Conservation (phyloP, 306 rosid species). For the Prunus armeniaca region DNA sequence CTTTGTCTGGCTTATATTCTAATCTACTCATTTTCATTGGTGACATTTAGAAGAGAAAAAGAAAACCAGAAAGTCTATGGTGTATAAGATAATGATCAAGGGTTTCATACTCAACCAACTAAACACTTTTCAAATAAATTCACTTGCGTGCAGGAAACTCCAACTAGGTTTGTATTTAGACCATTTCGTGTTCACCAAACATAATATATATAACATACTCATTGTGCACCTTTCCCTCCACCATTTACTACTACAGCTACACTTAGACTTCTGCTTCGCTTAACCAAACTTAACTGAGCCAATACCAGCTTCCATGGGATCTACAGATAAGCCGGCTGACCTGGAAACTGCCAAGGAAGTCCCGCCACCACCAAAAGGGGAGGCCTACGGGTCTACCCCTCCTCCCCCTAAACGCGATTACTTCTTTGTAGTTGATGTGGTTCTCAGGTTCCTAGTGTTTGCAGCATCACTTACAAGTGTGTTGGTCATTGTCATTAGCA, state of each 20-base stretch:
- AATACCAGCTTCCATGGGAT: conserved; percentile 43
- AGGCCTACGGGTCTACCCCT: not conserved
- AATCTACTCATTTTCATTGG: not conserved
- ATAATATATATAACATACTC: not conserved
- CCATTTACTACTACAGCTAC: conserved; percentile 1
- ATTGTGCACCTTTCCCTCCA: not conserved
- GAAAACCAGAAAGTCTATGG: not conserved
- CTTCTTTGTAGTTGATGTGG: conserved; percentile 33
- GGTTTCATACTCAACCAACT: not conserved
- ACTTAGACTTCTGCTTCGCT: not conserved
- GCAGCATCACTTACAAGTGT: conserved; percentile 60
- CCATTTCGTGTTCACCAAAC: not conserved
- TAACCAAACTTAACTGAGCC: not conserved
- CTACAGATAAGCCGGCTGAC: conserved; percentile 50
- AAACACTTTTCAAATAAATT: conserved; percentile 15
- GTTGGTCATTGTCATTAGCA: conserved; percentile 60
- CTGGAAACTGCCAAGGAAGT: conserved; percentile 38
- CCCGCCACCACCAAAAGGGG: conserved; percentile 15
- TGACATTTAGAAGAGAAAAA: not conserved
- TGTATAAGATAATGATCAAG: not conserved
- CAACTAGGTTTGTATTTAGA: conserved; percentile 18
- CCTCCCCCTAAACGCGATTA: conserved; percentile 10
- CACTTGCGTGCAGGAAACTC: conserved; percentile 55
- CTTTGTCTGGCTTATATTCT: not conserved
- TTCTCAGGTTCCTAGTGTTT: conserved; percentile 61